Percentiles rank a stretch among this genome's conserved stretches.
Conservation (phyloP, 1,139 yeast genomes). For the Suhomyces kunorum region DNA sequence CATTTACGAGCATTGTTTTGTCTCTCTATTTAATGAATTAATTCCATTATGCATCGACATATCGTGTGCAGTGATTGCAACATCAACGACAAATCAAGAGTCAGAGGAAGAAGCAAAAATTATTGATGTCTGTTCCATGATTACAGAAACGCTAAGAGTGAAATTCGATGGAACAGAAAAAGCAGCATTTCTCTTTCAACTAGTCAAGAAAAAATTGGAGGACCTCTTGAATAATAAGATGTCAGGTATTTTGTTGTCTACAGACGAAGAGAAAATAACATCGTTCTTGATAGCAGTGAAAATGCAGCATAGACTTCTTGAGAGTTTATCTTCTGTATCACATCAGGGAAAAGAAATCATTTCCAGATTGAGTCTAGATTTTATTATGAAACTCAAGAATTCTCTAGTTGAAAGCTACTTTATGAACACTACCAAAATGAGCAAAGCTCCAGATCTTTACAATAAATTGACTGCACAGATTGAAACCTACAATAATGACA, state of each 20-base stretch:
- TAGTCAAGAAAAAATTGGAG: constrained; percentile 23
- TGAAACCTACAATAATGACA: constrained; percentile 12
- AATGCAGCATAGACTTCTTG: constrained; percentile 29
- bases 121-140: constrained; percentile 3
- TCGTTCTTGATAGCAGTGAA: constrained; percentile 32
- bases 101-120: constrained; percentile 8
- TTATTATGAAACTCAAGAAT: constrained; percentile 19
- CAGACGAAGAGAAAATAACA: constrained; percentile 37
- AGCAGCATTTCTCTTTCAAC: constrained; percentile 2
- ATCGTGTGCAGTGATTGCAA: constrained; percentile 23
- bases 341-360: constrained; percentile 11
- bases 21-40: constrained; percentile 34
- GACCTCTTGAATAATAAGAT: constrained; percentile 31
- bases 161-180: constrained; percentile 6
- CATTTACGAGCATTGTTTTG: constrained; percentile 32
- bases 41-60: constrained; percentile 36
- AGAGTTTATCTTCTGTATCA: constrained; percentile 18
- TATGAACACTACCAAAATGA: constrained; percentile 9
- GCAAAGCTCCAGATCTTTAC: constrained; percentile 1
- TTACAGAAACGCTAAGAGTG: constrained; percentile 1
- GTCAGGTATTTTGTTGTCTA: constrained; percentile 26
- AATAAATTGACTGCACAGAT: constrained; percentile 1
- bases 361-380: constrained; percentile 14
- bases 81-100: constrained; percentile 6
- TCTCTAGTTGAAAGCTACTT: constrained; percentile 21